These are phyloP conservation scores for Endoconidiophora polonica DNA, from an alignment of 2,329 filamentous ascomycete species.

Conservation along the genomic window DNA sequence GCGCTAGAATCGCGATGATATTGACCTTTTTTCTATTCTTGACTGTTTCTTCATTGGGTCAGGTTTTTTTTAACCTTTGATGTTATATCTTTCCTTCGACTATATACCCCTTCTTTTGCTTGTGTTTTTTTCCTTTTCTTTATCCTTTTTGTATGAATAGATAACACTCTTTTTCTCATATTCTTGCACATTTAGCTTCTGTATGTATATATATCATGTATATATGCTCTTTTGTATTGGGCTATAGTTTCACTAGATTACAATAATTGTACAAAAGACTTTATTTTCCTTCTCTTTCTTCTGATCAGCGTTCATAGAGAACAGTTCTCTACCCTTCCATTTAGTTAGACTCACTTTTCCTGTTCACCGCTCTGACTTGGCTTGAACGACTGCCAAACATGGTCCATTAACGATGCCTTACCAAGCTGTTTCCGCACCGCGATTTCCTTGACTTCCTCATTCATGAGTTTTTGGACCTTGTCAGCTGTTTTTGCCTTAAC, in stretches of 20 bases:
- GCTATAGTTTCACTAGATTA: not conserved
- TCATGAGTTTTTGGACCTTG: slow-evolving; percentile 36
- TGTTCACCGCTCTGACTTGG: not conserved
- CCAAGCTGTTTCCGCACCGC: slow-evolving; percentile 40
- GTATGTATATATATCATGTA: not conserved
- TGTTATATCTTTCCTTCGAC: not conserved
- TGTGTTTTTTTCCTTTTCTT: not conserved
- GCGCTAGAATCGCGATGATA: slow-evolving; percentile 33
- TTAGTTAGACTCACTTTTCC: not conserved
- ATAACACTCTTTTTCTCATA: not conserved
- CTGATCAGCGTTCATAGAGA: not conserved
- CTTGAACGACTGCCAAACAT: slow-evolving; percentile 21
- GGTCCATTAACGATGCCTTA: slow-evolving; percentile 28
- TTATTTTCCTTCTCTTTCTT: not conserved
- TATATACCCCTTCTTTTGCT: slow-evolving; percentile 6
- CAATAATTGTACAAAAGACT: too few species aligned
- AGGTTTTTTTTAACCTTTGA: not conserved
- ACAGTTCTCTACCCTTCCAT: not conserved
- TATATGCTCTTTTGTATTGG: not conserved
- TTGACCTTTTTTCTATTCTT: not conserved
- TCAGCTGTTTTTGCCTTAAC: slow-evolving; percentile 43
- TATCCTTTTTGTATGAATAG: slow-evolving; percentile 1
- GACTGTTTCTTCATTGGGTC: slow-evolving; percentile 1
- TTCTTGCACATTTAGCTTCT: not conserved
- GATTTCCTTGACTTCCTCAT: slow-evolving; percentile 37